Percentiles rank a stretch among this genome's conserved stretches.
Conservation (phyloP, 768 basidiomycete species). For the Calvatia gigantea region DNA sequence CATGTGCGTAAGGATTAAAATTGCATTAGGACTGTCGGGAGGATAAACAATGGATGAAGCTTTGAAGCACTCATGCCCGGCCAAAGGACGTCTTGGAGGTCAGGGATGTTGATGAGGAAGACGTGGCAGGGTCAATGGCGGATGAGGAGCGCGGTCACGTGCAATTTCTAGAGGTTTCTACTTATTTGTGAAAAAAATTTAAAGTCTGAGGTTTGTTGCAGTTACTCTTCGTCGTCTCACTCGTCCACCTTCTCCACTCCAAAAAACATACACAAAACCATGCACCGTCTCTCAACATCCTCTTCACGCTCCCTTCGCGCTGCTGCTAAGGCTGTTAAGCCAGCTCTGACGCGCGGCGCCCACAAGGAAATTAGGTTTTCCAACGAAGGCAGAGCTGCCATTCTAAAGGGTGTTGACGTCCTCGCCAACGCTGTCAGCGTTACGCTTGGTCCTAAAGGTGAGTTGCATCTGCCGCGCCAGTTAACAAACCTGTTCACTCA, state of each 20-base stretch:
- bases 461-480: slow-evolving; percentile 10
- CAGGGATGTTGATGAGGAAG: neutral
- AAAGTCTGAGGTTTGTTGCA: neutral
- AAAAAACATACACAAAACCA: slow-evolving; percentile 32
- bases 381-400: slow-evolving; percentile 90
- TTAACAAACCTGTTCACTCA: slow-evolving; percentile 7
- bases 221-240: neutral
- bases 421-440: slow-evolving; percentile 96
- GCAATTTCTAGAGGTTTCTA: slow-evolving; percentile 11
- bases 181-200: slow-evolving; percentile 4
- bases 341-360: slow-evolving; percentile 59
- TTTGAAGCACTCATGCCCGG: no score
- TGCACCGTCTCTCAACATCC: slow-evolving; percentile 71
- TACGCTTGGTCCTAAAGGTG: slow-evolving; percentile 95
- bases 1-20: neutral
- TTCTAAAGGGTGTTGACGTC: slow-evolving; percentile 93
- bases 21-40: no score
- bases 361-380: slow-evolving; percentile 98
- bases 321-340: slow-evolving; percentile 52
- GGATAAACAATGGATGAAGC: no score
- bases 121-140: slow-evolving; percentile 12
- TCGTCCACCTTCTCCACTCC: neutral
- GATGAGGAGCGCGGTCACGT: slow-evolving; percentile 15
- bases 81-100: neutral
- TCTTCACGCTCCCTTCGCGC: slow-evolving; percentile 68